These are phyloP conservation scores for Lactarius pseudohatsudake DNA, from an alignment of 768 basidiomycete species.

Conservation along the genomic window DNA sequence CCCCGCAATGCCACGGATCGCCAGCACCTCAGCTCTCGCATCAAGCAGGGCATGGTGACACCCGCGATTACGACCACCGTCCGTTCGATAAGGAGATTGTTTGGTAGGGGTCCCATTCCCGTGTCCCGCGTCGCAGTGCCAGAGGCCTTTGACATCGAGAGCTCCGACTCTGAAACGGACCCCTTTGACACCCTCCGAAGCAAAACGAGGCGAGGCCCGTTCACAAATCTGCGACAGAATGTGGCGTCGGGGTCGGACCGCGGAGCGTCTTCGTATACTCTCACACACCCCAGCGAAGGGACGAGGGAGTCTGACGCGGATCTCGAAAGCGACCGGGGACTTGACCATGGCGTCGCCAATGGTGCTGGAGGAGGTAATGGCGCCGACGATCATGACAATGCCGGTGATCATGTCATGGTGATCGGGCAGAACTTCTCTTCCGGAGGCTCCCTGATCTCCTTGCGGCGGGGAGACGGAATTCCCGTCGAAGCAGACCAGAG, in stretches of 20 bases:
- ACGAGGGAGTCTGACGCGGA: constrained; percentile 2
- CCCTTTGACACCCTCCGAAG: constrained; percentile 12
- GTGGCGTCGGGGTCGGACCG: not conserved
- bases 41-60: not conserved
- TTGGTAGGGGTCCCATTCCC: constrained; percentile 16
- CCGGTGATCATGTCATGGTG: constrained; percentile 9
- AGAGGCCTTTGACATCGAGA: constrained; percentile 17
- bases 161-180: constrained; percentile 8
- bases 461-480: not conserved
- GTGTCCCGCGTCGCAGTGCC: constrained; percentile 18
- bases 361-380: not conserved
- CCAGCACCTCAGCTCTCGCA: constrained; percentile 9
- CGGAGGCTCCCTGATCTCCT: constrained; percentile 1
- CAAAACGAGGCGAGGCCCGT: not conserved
- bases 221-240: not conserved
- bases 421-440: constrained; percentile 19
- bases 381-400: not conserved
- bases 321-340: not conserved
- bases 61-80: constrained; percentile 7
- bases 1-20: not conserved
- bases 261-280: not conserved
- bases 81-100: constrained; percentile 15
- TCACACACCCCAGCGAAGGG: not conserved
- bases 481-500: constrained; percentile 1
- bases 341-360: not conserved